Evolutionary conservation across 139 green algal genomes (phyloP), one percentile per base, ranked within the genome.

Genomic region (Chlamydomonas incerta): DNA sequence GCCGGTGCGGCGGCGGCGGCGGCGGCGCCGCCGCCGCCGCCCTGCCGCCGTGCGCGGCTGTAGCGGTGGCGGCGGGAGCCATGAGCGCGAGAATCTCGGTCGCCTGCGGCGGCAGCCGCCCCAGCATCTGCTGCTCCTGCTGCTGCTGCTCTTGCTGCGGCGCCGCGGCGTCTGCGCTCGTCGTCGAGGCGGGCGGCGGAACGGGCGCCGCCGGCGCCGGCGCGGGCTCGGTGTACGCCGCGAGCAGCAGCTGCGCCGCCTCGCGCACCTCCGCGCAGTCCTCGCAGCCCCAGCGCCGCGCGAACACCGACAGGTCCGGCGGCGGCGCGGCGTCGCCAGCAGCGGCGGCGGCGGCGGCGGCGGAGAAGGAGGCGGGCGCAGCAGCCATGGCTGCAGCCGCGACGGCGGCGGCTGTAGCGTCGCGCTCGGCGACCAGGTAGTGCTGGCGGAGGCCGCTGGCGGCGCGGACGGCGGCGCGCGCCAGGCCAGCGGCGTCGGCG

Each of bases 241-340:
- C 28, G 24, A 86, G 57, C 80, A 86, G 80, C 50, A 50, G 34
- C 68, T 60, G 52, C 10, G 80, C 80, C 34, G 80, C 80, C 50
- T 71, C 55, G 17, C 80, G 67, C 29, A 80, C 52, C 55, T 15
- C 17, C 5, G 52, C 34, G n/a, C n/a, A n/a, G 80, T 86, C 68
- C 4, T 26, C 15, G n/a, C 52, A 55, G 18, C 68, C 5, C 80
- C 80, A 86, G 34, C 67, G 68, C 52, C 80, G 52, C n/a, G 68
- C 80, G 26, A 79, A 80, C 34, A 79, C 67, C 29, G 52, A 69
- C 68, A 86, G 68, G 34, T 79, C 68, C 3, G 80, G 80, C 57
- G 62, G 52, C 26, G 29, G 26, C 47, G 65, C 13, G 2, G 47
- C 34, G 17, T 5, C 28, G 2, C 33, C 65, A 26, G 37, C 46